These are phyloP conservation scores for Pleurozium schreberi DNA, from an alignment of 225 moss, liverwort and hornwort genomes.

Conservation along the genomic window DNA sequence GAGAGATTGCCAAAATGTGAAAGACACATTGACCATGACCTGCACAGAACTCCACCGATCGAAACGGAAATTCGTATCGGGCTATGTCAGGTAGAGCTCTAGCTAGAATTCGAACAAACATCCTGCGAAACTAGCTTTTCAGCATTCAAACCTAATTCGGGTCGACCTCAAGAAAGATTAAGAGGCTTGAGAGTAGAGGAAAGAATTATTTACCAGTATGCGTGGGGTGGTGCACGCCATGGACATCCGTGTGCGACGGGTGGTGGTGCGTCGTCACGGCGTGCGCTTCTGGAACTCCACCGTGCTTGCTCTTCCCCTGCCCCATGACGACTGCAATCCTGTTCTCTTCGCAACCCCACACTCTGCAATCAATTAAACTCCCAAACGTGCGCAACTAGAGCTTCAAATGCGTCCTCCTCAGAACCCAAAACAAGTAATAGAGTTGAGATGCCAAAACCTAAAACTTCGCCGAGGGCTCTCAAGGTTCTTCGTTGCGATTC, in stretches of 20 bases:
- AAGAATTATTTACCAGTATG: background rate
- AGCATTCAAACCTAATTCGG: too few relatives aligned
- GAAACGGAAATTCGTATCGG: background rate
- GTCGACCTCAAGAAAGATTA: background rate
- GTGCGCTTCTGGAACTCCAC: background rate
- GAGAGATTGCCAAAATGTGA: background rate
- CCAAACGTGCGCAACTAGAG: background rate
- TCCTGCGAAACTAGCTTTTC: background rate
- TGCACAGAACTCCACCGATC: background rate
- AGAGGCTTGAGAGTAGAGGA: background rate
- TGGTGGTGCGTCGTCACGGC: background rate
- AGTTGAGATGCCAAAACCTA: background rate
- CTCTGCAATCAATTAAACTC: background rate
- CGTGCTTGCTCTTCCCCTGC: background rate
- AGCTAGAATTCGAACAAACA: background rate
- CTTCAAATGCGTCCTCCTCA: background rate
- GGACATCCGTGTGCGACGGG: background rate
- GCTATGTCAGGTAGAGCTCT: background rate
- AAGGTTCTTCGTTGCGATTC: background rate
- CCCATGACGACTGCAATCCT: background rate
- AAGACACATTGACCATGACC: background rate
- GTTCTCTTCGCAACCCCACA: background rate
- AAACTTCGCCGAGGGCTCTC: background rate
- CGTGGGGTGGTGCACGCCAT: background rate
- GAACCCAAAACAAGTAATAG: too few relatives aligned